Base-by-base conservation (phyloP, 1,284 basidiomycete genomes). In the Termitomyces sp. region DNA sequence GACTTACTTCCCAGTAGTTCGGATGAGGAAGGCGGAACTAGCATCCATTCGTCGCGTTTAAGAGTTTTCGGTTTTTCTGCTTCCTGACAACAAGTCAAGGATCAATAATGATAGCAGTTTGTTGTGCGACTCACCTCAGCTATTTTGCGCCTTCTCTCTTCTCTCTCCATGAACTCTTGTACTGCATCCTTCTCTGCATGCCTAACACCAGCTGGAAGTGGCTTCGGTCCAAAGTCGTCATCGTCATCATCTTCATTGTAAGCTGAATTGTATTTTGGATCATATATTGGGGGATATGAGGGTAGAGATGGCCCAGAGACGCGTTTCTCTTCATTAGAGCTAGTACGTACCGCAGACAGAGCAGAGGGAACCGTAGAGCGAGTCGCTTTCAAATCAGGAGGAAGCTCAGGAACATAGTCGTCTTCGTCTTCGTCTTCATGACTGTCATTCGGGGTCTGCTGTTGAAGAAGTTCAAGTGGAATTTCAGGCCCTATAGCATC, bases 31-130 rank as follows among this genome's bases (percentile, higher is more conserved):
- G 94, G 93, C 1, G 93, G 93, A 0, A 89, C 86, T 35, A 96
- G 77, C 94, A 97, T 97, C 93, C 93, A 97, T 66, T 94, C 92
- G 31, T 95, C 91, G 49, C 94, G 81, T 66, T 91, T 76, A 28
- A 81, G 72, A 40, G 80, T 80, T 67, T 91, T 89, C 5, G 87
- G 87, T 60, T 86, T 84, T 14, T 73, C 72, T 13, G 81, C 83
- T 73, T 89, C 86, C 83, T 87, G 52, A n/a, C 45, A 28, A 5
- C 49, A 54, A 40, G 44, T 52, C 6, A 38, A 46, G 16, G 19
- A 40, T 21, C 10, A 6, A 48, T n/a, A 6, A 48, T 8, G 26
- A 38, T 9, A 19, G 26, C 5, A n/a, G 24, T 13, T 30, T 5
- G 5, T 26, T 40, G 31, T 46, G 18, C 21, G 24, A 60, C 73